These are phyloP conservation scores for Petunia hybrid DNA, from an alignment of 305 asterid genomes.

Conservation along the genomic window DNA sequence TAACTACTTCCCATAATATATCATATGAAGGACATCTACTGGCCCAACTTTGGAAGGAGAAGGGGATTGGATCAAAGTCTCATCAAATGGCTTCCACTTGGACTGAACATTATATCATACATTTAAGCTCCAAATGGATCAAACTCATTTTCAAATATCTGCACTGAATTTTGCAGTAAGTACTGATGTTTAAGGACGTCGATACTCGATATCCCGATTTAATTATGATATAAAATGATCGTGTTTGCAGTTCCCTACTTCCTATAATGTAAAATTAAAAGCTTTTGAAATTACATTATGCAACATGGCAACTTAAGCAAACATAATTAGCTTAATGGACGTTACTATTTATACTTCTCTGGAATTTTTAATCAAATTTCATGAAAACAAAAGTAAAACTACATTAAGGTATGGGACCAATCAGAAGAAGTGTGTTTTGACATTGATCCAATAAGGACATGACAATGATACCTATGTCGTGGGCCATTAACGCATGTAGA, in stretches of 20 bases:
- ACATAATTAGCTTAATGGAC: neutral
- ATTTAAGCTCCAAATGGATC: no score
- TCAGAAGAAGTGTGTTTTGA: neutral
- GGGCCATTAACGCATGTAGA: slow-evolving; percentile 41
- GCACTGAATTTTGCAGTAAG: no score
- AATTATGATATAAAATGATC: no score
- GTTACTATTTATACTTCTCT: neutral
- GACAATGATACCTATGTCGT: neutral
- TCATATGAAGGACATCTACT: neutral
- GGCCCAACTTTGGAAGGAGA: neutral
- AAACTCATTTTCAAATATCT: no score
- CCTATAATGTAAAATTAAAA: no score
- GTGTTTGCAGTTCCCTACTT: no score
- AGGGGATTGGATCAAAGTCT: neutral
- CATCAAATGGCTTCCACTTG: neutral
- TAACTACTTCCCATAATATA: no score
- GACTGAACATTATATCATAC: neutral
- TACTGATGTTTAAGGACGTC: no score
- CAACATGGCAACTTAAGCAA: neutral
- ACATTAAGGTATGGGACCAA: slow-evolving; percentile 23
- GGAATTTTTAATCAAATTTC: neutral
- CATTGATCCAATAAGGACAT: neutral
- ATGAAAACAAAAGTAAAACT: neutral
- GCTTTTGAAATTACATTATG: neutral
- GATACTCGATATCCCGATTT: no score